Percentiles rank a stretch among this genome's conserved stretches.
Conservation (phyloP, 306 rosid genomes). For the cucumber (Cucumis sativus) region Cucumber_9930_V3 NC_026656.2:21938501-21939000, state of each 20-base stretch:
- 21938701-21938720: background rate
- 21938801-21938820: conserved; percentile 34
- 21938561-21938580: conserved; percentile 7
- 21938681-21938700: background rate
- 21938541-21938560: background rate
- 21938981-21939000: conserved; percentile 88
- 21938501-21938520: background rate
- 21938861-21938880: background rate
- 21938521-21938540: background rate
- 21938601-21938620: conserved; percentile 93
- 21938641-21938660: conserved; percentile 89
- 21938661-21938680: conserved; percentile 97
- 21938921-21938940: conserved; percentile 21
- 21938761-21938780: conserved; percentile 97
- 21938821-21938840: background rate
- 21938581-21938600: conserved; percentile 73
- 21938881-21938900: background rate
- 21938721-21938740: conserved; percentile 9
- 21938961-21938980: conserved; percentile 97
- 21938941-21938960: conserved; percentile 83
- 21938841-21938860: background rate
- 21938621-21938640: conserved; percentile 98
- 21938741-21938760: conserved; percentile 89
- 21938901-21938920: background rate
- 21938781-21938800: conserved; percentile 99